Evolutionary conservation across 2,329 filamentous ascomycete genomes (phyloP).

Genomic region (Colletotrichum sp.): DNA sequence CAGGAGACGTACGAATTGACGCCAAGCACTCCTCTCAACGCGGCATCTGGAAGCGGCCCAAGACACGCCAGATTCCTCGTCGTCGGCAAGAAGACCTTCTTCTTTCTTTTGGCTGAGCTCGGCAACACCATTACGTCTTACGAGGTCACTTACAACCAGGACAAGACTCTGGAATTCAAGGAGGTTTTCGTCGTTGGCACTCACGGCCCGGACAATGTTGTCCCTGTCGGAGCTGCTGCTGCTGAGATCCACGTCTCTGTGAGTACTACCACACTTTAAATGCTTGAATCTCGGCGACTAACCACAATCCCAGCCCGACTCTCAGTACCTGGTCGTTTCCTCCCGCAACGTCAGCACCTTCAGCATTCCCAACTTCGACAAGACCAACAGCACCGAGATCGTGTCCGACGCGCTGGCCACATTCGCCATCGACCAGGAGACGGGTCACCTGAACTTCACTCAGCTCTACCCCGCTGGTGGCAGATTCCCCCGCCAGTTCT

Average conservation of each 20-base stretch:
- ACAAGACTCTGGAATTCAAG: conserved; percentile 47
- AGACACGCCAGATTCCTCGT: conserved; percentile 57
- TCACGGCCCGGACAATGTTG: conserved; percentile 47
- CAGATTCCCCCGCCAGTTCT: conserved; percentile 68
- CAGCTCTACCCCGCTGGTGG: conserved; percentile 69
- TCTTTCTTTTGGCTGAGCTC: conserved; percentile 67
- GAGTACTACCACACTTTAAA: conserved; percentile 31
- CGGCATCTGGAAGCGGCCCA: conserved; percentile 5
- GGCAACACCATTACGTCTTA: conserved; percentile 61
- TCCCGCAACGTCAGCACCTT: conserved; percentile 68
- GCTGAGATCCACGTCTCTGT: conserved; percentile 65
- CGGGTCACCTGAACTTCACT: conserved; percentile 59
- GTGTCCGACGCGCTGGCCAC: conserved; percentile 68
- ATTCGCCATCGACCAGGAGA: conserved; percentile 57
- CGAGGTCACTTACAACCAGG: conserved; percentile 53
- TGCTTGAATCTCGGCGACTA: neutral
- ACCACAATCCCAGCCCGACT: conserved; percentile 49
- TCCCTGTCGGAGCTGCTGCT: conserved; percentile 47
- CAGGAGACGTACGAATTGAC: conserved; percentile 11
- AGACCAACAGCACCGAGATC: conserved; percentile 38
- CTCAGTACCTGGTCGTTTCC: conserved; percentile 68
- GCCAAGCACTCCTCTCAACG: conserved; percentile 10
- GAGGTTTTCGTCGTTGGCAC: conserved; percentile 52
- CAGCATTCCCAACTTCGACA: conserved; percentile 46
- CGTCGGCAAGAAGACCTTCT: conserved; percentile 48